Conservation (phyloP, 441 rosid species). For the Daphne laureola region DNA sequence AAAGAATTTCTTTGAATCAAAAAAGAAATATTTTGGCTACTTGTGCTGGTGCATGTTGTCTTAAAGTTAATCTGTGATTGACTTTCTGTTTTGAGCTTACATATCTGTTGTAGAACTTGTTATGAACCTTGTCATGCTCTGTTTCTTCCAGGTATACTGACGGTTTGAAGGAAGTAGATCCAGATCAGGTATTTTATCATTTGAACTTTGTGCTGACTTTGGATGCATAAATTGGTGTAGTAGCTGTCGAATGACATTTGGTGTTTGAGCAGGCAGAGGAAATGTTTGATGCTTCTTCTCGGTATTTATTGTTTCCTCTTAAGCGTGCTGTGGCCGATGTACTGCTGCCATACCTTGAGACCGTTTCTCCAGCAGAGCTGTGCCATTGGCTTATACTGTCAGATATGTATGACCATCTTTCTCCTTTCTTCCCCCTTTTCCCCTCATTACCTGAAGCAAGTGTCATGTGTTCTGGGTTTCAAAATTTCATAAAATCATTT, state of each 20-base stretch:
- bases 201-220: neutral
- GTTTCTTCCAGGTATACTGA: slow-evolving; percentile 81
- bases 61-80: no score
- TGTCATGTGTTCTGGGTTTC: no score
- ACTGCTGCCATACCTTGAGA: slow-evolving; percentile 73
- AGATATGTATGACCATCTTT: slow-evolving; percentile 57
- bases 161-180: slow-evolving; percentile 73
- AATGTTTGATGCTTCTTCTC: slow-evolving; percentile 93
- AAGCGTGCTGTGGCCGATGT: slow-evolving; percentile 97
- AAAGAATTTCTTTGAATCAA: neutral
- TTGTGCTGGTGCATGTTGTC: no score
- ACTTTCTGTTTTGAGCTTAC: no score
- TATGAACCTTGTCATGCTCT: slow-evolving; percentile 21
- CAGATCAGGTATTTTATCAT: slow-evolving; percentile 43
- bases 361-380: slow-evolving; percentile 68
- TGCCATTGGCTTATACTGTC: slow-evolving; percentile 88
- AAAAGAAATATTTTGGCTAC: no score
- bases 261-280: slow-evolving; percentile 68
- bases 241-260: slow-evolving; percentile 8
- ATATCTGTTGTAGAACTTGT: slow-evolving; percentile 1
- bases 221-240: neutral
- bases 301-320: slow-evolving; percentile 85
- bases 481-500: no score
- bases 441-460: neutral
- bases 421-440: slow-evolving; percentile 8